Conservation (phyloP, 176 grass and related monocot genomes). For the Thinopyrum elongatum region DNA sequence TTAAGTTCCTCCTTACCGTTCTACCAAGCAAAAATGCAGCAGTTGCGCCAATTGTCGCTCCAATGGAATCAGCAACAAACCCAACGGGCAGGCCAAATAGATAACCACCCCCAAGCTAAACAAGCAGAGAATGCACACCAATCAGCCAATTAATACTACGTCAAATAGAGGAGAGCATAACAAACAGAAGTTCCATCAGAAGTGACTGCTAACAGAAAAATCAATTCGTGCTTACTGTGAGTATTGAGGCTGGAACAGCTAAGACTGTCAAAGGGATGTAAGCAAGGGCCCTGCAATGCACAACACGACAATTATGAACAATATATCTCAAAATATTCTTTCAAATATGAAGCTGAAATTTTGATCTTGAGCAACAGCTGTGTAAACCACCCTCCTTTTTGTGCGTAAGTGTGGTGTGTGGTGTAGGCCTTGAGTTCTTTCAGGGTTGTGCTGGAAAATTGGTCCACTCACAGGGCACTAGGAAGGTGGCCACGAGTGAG, state of each 20-base stretch:
- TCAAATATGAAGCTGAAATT: background rate
- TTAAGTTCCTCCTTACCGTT: conserved; percentile 54
- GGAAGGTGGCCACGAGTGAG: background rate
- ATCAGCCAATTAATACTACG: background rate
- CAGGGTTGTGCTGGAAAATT: background rate
- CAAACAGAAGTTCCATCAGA: background rate
- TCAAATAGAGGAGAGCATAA: background rate
- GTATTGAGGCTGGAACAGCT: conserved; percentile 95
- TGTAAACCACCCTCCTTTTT: background rate
- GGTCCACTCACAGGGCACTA: background rate
- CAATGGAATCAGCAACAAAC: conserved; percentile 94
- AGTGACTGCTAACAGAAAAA: background rate
- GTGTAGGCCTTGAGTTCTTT: background rate
- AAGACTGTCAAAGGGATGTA: conserved; percentile 93
- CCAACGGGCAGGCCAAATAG: conserved; percentile 91
- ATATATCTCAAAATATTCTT: conserved; percentile 6
- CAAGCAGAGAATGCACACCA: conserved; percentile 19
- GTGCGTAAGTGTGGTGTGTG: background rate
- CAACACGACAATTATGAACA: conserved; percentile 10
- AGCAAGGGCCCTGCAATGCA: conserved; percentile 76
- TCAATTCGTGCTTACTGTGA: conserved; percentile 57
- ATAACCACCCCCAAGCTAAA: conserved; percentile 99
- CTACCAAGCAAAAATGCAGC: conserved; percentile 99
- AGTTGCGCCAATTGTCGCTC: conserved; percentile 95
- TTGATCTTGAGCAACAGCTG: background rate